These are phyloP conservation scores for Syncephalis fuscata DNA, from an alignment of 371 early-diverging fungal species.

Conservation along the genomic window DNA sequence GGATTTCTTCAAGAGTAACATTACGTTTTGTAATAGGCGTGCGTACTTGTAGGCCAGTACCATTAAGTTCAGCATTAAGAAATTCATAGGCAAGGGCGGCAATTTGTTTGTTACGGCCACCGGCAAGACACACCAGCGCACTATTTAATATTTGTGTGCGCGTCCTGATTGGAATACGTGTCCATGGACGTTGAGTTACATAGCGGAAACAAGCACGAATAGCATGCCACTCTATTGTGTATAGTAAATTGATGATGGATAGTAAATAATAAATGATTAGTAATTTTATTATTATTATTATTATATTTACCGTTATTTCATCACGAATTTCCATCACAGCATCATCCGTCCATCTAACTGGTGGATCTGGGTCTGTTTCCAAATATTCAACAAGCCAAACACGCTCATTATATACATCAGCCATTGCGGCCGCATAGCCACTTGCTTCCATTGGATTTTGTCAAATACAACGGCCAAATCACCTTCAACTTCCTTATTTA, in stretches of 20 bases:
- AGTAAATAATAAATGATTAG: too few relatives aligned
- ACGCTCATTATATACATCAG: conserved; percentile 63
- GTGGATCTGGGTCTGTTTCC: conserved; percentile 58
- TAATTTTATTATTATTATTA: too few relatives aligned
- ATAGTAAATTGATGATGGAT: neutral
- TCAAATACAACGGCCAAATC: conserved; percentile 78
- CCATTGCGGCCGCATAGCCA: conserved; percentile 80
- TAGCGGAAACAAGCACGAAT: conserved; percentile 87
- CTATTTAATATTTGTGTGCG: conserved; percentile 79
- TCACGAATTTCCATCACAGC: conserved; percentile 63
- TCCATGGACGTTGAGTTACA: conserved; percentile 89
- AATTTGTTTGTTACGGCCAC: conserved; percentile 92
- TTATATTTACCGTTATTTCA: conserved; percentile 24
- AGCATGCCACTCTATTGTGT: conserved; percentile 62
- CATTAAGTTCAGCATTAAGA: conserved; percentile 61
- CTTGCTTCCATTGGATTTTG: conserved; percentile 86
- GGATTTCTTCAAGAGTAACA: conserved; percentile 72
- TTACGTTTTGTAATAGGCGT: conserved; percentile 83
- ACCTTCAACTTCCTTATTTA: too few relatives aligned
- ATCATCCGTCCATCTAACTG: conserved; percentile 60
- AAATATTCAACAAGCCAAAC: conserved; percentile 80
- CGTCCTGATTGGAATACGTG: conserved; percentile 66
- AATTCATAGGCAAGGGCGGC: conserved; percentile 88
- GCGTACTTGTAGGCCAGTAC: conserved; percentile 57
- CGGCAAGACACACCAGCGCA: conserved; percentile 79